These are phyloP conservation scores for Biscutella laevigata DNA, from an alignment of 441 rosid species.

Conservation along the genomic window DNA sequence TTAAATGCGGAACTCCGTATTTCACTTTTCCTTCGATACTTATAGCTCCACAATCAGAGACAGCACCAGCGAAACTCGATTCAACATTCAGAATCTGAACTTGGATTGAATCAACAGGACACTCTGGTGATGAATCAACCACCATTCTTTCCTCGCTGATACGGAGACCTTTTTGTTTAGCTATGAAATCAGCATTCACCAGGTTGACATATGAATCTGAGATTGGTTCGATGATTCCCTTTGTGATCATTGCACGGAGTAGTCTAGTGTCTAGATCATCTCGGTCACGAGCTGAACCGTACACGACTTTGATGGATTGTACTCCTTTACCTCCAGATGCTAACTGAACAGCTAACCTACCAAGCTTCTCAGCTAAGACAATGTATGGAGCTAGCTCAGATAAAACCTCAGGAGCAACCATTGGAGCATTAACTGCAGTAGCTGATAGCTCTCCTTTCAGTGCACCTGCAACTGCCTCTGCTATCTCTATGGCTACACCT, in stretches of 20 bases:
- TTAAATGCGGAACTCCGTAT: conserved; percentile 43
- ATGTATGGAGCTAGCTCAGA: conserved; percentile 51
- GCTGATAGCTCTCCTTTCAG: conserved; percentile 58
- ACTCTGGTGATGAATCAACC: conserved; percentile 40
- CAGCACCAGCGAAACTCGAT: conserved; percentile 46
- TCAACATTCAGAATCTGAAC: conserved; percentile 42
- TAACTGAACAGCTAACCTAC: conserved; percentile 52
- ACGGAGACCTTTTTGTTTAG: conserved; percentile 54
- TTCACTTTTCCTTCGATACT: conserved; percentile 56
- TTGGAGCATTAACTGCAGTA: conserved; percentile 66
- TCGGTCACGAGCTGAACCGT: conserved; percentile 38
- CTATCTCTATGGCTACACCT: conserved; percentile 69
- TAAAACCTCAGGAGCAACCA: conserved; percentile 52
- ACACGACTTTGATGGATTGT: conserved; percentile 41
- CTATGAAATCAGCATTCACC: conserved; percentile 60
- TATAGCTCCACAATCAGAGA: conserved; percentile 44
- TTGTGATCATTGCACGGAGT: conserved; percentile 58
- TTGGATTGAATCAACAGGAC: conserved; percentile 47
- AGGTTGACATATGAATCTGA: conserved; percentile 45
- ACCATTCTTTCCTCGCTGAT: conserved; percentile 46
- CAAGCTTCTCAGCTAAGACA: conserved; percentile 56
- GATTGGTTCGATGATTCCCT: conserved; percentile 62
- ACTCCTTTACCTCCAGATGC: conserved; percentile 52
- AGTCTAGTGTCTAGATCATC: conserved; percentile 66
- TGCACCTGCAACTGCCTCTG: conserved; percentile 68